phyloP scores from a whole-genome alignment of 345 rosid species.

The Punica granatum region DNA sequence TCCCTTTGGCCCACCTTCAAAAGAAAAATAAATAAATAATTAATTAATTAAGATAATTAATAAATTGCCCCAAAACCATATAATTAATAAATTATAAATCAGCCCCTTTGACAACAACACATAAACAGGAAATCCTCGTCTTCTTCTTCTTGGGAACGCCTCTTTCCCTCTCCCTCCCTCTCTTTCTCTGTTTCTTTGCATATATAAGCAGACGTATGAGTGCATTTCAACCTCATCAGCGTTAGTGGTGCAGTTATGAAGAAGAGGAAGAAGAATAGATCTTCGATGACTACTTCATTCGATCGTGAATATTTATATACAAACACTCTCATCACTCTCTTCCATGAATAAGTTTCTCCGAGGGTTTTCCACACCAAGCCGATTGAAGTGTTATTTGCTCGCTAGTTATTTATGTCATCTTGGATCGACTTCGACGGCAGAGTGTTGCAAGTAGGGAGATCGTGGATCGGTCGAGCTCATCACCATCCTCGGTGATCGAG shows the following conservation, averaged over 20 bases:
- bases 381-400: too few species aligned
- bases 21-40: neutral
- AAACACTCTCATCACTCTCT: neutral
- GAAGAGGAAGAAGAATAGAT: slow-evolving; percentile 13
- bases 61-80: neutral
- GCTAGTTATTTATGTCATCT: too few species aligned
- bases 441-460: too few species aligned
- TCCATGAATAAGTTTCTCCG: neutral
- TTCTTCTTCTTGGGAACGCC: slow-evolving; percentile 18
- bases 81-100: neutral
- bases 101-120: slow-evolving; percentile 7
- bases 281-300: neutral
- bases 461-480: too few species aligned
- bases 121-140: slow-evolving; percentile 9
- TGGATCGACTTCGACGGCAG: too few species aligned
- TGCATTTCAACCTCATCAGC: neutral
- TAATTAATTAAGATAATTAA: neutral
- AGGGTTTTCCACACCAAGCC: neutral
- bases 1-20: slow-evolving; percentile 11
- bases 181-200: neutral
- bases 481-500: too few species aligned
- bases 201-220: neutral
- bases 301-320: neutral
- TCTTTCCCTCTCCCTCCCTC: neutral
- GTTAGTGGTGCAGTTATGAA: slow-evolving; percentile 9